A percentile compares a stretch with the other conserved stretches of the same genome.
Evolutionary conservation across 2,329 filamentous ascomycete species (phyloP).

Genomic region (Penicillium occitanis): DNA sequence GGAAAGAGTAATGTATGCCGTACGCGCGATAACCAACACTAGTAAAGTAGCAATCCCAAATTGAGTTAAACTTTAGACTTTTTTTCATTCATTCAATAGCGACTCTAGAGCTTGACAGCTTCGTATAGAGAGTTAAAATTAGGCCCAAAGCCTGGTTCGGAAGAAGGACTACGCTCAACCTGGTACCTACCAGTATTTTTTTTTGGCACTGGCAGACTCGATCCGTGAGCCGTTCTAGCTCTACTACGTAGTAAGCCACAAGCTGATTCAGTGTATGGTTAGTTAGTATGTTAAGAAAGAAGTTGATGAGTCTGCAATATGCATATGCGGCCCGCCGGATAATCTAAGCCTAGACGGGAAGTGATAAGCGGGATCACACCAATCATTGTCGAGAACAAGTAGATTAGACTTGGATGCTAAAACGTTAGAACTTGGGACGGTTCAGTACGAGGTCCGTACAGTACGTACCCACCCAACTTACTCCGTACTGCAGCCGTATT

Average conservation of each 20-base stretch:
- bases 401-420: conserved; percentile 11
- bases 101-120: neutral
- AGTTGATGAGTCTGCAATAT: conserved; percentile 3
- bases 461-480: neutral
- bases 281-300: neutral
- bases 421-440: neutral
- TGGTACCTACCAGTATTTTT: neutral
- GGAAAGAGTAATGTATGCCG: neutral
- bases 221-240: neutral
- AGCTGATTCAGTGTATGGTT: neutral
- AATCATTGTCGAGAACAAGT: neutral
- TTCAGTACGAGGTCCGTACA: neutral
- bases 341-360: conserved; percentile 9
- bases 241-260: neutral
- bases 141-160: neutral
- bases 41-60: neutral
- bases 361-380: conserved; percentile 10
- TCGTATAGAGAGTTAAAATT: conserved; percentile 18
- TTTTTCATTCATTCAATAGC: neutral
- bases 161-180: neutral
- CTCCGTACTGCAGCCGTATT: neutral
- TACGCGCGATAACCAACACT: conserved; percentile 2
- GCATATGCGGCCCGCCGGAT: conserved; percentile 18
- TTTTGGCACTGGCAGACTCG: neutral
- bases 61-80: conserved; percentile 8